A percentile compares a stretch with the other conserved stretches of the same genome.
Conservation (phyloP, 345 rosid genomes). For the Boechera divaricarpa region DNA sequence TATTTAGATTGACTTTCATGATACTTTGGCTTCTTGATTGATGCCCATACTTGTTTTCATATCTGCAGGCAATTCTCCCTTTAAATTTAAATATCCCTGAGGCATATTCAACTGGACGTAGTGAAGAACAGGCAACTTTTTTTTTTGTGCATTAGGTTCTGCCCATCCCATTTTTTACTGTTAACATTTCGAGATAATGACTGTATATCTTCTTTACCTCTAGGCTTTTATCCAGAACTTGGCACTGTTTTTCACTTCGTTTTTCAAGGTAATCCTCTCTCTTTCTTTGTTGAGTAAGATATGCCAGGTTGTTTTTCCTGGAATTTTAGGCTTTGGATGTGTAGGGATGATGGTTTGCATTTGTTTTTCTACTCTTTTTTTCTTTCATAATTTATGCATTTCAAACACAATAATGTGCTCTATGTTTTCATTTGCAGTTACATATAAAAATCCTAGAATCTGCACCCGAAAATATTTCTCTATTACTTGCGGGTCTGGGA, state of each 20-base stretch:
- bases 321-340: constrained; percentile 23
- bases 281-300: constrained; percentile 24
- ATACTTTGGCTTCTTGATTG: constrained; percentile 28
- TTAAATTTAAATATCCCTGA: constrained; percentile 73
- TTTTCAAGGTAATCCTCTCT: constrained; percentile 70
- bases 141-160: constrained; percentile 22
- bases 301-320: background rate
- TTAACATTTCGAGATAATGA: constrained; percentile 8
- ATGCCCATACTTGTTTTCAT: constrained; percentile 14
- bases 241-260: constrained; percentile 97
- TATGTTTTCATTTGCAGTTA: constrained; percentile 53
- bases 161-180: background rate
- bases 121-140: constrained; percentile 77
- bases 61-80: constrained; percentile 68
- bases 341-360: constrained; percentile 15
- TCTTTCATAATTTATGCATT: constrained; percentile 19
- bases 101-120: constrained; percentile 82
- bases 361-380: background rate
- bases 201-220: constrained; percentile 27
- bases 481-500: constrained; percentile 77
- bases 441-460: constrained; percentile 84
- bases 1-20: constrained; percentile 6
- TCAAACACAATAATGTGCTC: constrained; percentile 8
- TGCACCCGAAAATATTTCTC: constrained; percentile 65
- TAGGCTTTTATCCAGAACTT: constrained; percentile 99